Percentiles rank a stretch among this genome's conserved stretches.
phyloP scores from a whole-genome alignment of 495 filamentous ascomycete genomes.

The Cercophora newfieldiana region DNA sequence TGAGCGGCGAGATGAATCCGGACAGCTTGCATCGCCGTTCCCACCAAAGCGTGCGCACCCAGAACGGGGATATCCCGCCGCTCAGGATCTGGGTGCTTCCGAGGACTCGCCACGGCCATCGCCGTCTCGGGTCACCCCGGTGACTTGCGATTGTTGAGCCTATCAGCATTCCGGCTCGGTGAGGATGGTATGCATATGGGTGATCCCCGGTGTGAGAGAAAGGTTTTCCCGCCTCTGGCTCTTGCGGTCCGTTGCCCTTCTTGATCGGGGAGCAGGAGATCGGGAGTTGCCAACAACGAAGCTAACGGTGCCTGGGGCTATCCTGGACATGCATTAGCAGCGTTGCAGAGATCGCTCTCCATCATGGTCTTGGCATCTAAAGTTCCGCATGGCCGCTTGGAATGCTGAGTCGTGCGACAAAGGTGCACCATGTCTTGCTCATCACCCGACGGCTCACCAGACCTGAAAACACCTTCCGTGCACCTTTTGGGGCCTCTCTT shows the following conservation, averaged over 20 bases:
- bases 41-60: not conserved
- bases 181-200: not conserved
- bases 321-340: not conserved
- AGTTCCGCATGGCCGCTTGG: no score
- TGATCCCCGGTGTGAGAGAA: not conserved
- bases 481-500: no score
- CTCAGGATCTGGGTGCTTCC: not conserved
- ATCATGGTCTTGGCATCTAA: not conserved
- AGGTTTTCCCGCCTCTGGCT: not conserved
- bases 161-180: not conserved
- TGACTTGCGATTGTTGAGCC: not conserved
- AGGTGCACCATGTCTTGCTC: not conserved
- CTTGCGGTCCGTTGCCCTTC: not conserved
- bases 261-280: not conserved
- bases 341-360: not conserved
- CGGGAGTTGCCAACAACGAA: not conserved
- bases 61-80: not conserved
- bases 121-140: not conserved
- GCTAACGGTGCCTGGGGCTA: not conserved
- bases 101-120: not conserved
- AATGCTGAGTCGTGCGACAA: not conserved
- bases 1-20: not conserved
- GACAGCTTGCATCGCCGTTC: not conserved
- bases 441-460: not conserved
- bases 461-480: no score